Evolutionary conservation across 257 asterid genomes (phyloP), one percentile per base, ranked within the genome.

Genomic region (Mentha longifolia): DNA sequence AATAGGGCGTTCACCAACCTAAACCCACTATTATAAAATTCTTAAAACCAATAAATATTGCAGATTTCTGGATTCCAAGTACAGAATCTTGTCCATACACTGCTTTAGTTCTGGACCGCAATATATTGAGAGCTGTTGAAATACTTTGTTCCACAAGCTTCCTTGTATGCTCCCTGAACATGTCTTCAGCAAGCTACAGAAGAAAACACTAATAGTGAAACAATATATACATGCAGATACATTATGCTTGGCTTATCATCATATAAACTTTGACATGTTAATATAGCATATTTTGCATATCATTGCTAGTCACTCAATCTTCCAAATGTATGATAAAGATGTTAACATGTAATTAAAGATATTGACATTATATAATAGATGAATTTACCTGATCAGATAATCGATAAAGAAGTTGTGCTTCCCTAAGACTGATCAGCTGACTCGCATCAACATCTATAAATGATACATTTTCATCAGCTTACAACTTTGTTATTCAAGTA

Each of bases 121-220:
- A 76, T 15, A 82, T 68, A 72, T 58, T 75, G 73, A 89, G 79
- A 74, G 99, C 96, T 67, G 79, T 85, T 46, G 98, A 77, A 83
- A 92, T 81, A 80, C 78, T 75, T 79, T 82, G 83, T 80, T 92
- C 98, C 67, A 80, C 94, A 75, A 92, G 86, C 88, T 88, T 92
- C 83, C 98, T 87, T 13, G 90, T 84, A 82, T 85, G 92, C 84
- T 92, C 95, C 84, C 92, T 90, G 78, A 95, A 90, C 96, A 88
- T 85, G 71, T 85, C 96, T 68, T 75, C 97, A 71, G 98, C 97
- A 77, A 92, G 89, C 99, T 95, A 84, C 76, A 59, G 58, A 61
- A 65, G 33, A 78, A 55, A 54, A 25, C 4, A 43, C 63, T 41
- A 42, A 47, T 45, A 45, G 16, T 63, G 58, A 77, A 65, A 78